phyloP scores from a whole-genome alignment of 345 rosid genomes.

The Erysimum cheiranthoides region DNA sequence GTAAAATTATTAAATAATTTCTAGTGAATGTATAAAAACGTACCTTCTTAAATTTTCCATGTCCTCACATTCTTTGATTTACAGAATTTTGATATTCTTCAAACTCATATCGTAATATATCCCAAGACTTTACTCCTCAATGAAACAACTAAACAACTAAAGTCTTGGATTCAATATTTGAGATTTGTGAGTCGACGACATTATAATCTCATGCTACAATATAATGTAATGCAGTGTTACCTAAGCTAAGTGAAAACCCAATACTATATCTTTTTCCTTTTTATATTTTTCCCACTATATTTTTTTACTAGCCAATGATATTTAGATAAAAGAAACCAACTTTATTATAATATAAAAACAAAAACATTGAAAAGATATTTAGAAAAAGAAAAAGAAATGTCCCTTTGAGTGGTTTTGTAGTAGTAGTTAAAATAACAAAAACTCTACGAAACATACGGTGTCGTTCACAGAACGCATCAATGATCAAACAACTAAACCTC shows the following conservation, averaged over 20 bases:
- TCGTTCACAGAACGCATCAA: conserved; percentile 34
- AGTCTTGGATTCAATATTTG: not conserved
- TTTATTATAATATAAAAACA: conserved; percentile 7
- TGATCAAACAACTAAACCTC: conserved; percentile 31
- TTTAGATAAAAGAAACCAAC: conserved; percentile 2
- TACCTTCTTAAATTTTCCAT: too few species aligned
- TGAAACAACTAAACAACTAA: not conserved
- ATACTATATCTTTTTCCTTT: not conserved
- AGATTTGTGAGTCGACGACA: too few species aligned
- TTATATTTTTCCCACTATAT: too few species aligned
- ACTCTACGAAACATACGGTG: conserved; percentile 50
- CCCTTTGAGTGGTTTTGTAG: conserved; percentile 16
- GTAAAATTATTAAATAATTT: too few species aligned
- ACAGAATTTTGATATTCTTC: too few species aligned
- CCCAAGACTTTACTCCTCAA: too few species aligned
- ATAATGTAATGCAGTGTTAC: not conserved
- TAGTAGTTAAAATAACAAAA: conserved; percentile 40
- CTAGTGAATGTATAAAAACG: too few species aligned
- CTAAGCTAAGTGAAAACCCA: not conserved
- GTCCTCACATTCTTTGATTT: too few species aligned
- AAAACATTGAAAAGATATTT: conserved; percentile 28
- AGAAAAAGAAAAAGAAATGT: not conserved
- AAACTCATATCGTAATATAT: too few species aligned
- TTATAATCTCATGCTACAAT: too few species aligned
- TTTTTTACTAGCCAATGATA: not conserved